phyloP scores from a whole-genome alignment of 148 eudicot species.

The Fallopia convolvulus region DNA sequence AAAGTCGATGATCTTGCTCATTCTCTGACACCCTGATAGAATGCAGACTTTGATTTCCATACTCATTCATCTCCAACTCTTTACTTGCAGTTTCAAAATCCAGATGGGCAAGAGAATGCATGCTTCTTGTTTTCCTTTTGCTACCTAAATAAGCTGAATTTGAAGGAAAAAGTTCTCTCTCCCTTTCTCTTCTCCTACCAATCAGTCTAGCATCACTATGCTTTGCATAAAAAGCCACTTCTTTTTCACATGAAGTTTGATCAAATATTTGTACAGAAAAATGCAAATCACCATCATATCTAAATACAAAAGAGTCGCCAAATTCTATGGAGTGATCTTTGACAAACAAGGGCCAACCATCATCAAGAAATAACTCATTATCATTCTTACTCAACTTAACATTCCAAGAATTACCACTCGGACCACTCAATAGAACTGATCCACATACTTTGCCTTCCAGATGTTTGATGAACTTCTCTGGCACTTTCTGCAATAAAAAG shows the following conservation, averaged over 20 bases:
- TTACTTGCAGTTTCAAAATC: constrained; percentile 23
- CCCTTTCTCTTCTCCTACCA: constrained; percentile 50
- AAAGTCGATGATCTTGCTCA: constrained; percentile 18
- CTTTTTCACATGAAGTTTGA: constrained; percentile 77
- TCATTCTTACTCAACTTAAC: constrained; percentile 38
- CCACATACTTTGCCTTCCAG: constrained; percentile 43
- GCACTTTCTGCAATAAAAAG: constrained; percentile 52
- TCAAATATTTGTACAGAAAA: constrained; percentile 78
- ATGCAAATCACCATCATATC: constrained; percentile 64
- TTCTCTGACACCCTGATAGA: constrained; percentile 18
- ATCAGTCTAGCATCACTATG: constrained; percentile 40
- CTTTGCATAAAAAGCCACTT: constrained; percentile 53
- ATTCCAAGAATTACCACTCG: constrained; percentile 76
- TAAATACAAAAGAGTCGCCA: constrained; percentile 69
- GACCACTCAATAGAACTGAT: constrained; percentile 52
- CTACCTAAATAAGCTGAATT: constrained; percentile 23
- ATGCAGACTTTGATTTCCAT: constrained; percentile 13
- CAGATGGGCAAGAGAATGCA: constrained; percentile 24
- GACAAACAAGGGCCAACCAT: constrained; percentile 76
- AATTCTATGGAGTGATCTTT: constrained; percentile 57
- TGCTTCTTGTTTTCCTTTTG: constrained; percentile 48
- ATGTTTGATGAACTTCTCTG: constrained; percentile 52
- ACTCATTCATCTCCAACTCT: constrained; percentile 2
- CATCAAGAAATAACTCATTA: constrained; percentile 45
- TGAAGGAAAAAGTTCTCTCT: constrained; percentile 16